phyloP scores from a whole-genome alignment of 164 flowering plant species.

The Akebia trifoliata region DNA sequence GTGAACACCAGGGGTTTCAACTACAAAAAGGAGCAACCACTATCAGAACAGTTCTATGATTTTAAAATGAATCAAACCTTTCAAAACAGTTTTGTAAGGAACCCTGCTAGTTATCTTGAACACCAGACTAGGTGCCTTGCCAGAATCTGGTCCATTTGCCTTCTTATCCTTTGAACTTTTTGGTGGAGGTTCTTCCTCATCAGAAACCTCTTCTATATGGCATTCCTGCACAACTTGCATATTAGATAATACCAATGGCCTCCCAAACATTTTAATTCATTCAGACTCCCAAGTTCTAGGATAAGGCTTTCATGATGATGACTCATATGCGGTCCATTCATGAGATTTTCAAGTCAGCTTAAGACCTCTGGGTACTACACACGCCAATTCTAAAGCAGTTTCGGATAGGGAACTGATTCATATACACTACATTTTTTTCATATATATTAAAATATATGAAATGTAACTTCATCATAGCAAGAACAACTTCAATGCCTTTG shows the following conservation, averaged over 20 bases:
- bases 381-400: too few species aligned
- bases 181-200: conserved; percentile 77
- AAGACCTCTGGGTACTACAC: too few species aligned
- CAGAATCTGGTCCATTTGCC: conserved; percentile 79
- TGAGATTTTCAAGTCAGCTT: too few species aligned
- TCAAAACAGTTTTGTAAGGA: conserved; percentile 86
- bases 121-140: conserved; percentile 58
- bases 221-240: conserved; percentile 98
- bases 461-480: too few species aligned
- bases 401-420: too few species aligned
- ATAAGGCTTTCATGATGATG: too few species aligned
- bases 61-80: conserved; percentile 42
- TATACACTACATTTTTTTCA: too few species aligned
- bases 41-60: background rate
- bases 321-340: too few species aligned
- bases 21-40: background rate
- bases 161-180: conserved; percentile 95
- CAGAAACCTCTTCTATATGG: conserved; percentile 68
- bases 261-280: background rate
- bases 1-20: background rate
- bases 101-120: conserved; percentile 87
- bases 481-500: too few species aligned
- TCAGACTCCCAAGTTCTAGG: background rate
- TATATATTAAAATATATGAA: too few species aligned
- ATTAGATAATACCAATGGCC: too few species aligned